Evolutionary conservation across 139 green algal species (phyloP).

Genomic region (Chlorella vulgaris): DNA sequence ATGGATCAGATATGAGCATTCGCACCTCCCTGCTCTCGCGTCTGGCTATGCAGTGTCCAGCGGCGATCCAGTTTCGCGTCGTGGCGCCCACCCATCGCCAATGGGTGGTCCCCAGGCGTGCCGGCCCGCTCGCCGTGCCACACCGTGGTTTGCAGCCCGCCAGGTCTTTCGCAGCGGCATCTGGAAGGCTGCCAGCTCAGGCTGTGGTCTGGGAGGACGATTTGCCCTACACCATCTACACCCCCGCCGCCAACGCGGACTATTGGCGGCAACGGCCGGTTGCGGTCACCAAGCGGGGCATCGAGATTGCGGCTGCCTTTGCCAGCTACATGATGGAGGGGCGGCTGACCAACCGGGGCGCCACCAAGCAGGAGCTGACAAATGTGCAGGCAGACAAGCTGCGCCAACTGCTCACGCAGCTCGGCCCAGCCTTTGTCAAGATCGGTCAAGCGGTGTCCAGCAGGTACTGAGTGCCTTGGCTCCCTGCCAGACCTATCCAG

Average conservation of each 20-base stretch:
- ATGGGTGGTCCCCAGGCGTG: too few species aligned
- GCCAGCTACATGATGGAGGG: conserved; percentile 30
- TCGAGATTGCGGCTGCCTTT: conserved; percentile 51
- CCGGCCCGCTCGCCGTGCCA: too few species aligned
- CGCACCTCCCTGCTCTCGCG: too few species aligned
- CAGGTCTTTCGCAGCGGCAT: background rate
- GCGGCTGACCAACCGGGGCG: conserved; percentile 9
- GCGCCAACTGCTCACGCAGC: conserved; percentile 62
- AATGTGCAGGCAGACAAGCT: conserved; percentile 45
- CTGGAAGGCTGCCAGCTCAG: background rate
- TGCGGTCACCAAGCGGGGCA: conserved; percentile 53
- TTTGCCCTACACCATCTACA: conserved; percentile 49
- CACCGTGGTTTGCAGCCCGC: too few species aligned
- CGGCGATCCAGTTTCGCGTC: too few species aligned
- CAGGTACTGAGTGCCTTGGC: background rate
- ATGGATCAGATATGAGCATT: too few species aligned
- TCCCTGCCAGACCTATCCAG: background rate
- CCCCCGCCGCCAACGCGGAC: conserved; percentile 34
- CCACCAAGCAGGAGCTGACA: background rate
- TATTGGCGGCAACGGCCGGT: conserved; percentile 64
- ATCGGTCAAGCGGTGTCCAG: conserved; percentile 73
- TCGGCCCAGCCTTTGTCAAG: conserved; percentile 90
- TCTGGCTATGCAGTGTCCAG: too few species aligned
- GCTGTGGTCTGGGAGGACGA: background rate
- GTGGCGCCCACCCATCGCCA: too few species aligned